phyloP scores from a whole-genome alignment of 371 early-diverging fungal genomes.

The Catenaria anguillulae region DNA sequence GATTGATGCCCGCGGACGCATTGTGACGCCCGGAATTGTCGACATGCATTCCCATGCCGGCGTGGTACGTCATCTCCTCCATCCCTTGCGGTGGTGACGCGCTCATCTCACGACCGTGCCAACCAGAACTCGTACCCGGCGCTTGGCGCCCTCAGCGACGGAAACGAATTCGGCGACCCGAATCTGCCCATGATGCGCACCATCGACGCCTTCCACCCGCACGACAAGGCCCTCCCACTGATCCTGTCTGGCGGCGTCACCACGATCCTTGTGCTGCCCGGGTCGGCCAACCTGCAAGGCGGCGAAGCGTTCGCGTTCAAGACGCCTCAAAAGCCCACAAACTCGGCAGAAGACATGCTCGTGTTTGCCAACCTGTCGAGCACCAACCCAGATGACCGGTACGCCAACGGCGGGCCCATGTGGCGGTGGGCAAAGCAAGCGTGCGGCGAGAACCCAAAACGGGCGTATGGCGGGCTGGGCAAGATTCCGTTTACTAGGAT shows the following conservation, averaged over 20 bases:
- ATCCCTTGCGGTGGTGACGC: no score
- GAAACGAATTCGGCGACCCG: conserved; percentile 54
- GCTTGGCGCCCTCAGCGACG: conserved; percentile 35
- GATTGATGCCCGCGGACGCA: conserved; percentile 48
- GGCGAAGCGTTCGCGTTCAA: conserved; percentile 62
- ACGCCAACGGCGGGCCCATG: conserved; percentile 20
- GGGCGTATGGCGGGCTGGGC: conserved; percentile 15
- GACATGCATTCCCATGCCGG: conserved; percentile 63
- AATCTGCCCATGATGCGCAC: conserved; percentile 45
- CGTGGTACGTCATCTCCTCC: no score
- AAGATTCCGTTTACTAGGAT: conserved; percentile 42
- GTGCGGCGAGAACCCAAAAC: conserved; percentile 69
- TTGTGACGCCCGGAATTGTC: conserved; percentile 63
- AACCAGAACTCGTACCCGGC: conserved; percentile 44
- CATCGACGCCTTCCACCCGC: conserved; percentile 44
- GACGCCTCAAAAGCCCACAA: conserved; percentile 35
- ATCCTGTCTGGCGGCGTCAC: conserved; percentile 66
- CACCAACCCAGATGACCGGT: conserved; percentile 12
- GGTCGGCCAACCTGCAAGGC: conserved; percentile 62
- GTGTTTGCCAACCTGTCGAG: conserved; percentile 31
- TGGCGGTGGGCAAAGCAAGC: conserved; percentile 81
- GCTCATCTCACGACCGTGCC: conserved; percentile 15
- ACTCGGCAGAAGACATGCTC: conserved; percentile 49
- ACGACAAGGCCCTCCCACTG: conserved; percentile 46
- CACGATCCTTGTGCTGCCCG: conserved; percentile 57